Evolutionary conservation across 1,284 basidiomycete genomes (phyloP), one percentile per base, ranked within the genome.

Genomic region (Ceratobasidium papillatum): DNA sequence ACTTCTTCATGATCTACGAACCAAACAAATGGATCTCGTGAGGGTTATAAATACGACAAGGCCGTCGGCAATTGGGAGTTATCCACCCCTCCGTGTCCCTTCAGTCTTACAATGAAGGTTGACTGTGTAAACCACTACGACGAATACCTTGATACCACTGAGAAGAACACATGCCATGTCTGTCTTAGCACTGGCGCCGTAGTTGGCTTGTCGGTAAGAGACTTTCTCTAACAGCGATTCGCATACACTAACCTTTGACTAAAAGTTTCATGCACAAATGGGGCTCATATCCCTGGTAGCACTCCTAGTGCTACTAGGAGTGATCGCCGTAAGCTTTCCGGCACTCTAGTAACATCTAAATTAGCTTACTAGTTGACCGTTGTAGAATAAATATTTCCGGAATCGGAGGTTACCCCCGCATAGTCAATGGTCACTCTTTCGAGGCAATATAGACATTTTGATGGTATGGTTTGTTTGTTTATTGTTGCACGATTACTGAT

Each of bases 371-470:
- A 11, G 22, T 4, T 54, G 17, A n/a, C 17, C 34, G 12, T 22
- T 61, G n/a, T 19, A 73, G 69, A 9, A 7, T 3, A 61, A 73
- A 25, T 73, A 62, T 34, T 19, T 5, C 8, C 58, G 58, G 7
- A 73, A 62, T n/a, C 22, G 17, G 8, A 27, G 11, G 11, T 22
- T 61, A 11, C 69, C 45, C 11, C 8, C 25, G 2, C n/a, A 8
- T 2, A 41, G 45, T 11, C 32, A 7, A 41, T 38, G 56, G 56
- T 17, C 36, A 12, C 45, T 73, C 3, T 73, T 73, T 36, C 41
- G 69, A 52, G 47, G 69, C 58, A 73, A 73, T 22, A 32, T 73
- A n/a, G 69, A 73, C 25, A 73, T 73, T 36, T 32, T 73, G 3
- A 73, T 73, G 69, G 69, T 72, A 72, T 19, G 43, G 11, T 22